Evolutionary conservation across 2,329 filamentous ascomycete genomes (phyloP).

Genomic region (Pseudogymnoascus sp.): DNA sequence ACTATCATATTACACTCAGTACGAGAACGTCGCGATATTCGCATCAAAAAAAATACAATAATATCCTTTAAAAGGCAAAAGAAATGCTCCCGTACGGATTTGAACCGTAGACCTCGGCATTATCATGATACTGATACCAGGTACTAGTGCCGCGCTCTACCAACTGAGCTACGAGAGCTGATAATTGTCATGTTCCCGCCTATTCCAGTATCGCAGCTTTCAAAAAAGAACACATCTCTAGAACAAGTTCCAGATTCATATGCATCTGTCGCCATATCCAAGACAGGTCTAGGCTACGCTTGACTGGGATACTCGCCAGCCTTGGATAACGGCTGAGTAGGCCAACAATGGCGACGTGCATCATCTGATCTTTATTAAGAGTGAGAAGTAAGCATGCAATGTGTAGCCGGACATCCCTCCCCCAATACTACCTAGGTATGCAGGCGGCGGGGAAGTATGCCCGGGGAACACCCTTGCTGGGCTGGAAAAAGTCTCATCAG

Average conservation of each 20-base stretch:
- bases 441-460: neutral
- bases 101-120: constrained; percentile 4
- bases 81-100: neutral
- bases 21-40: too few relatives aligned
- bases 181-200: neutral
- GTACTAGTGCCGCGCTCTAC: constrained; percentile 1
- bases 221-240: neutral
- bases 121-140: neutral
- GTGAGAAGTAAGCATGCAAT: neutral
- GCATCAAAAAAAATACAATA: neutral
- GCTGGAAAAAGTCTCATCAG: neutral
- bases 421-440: neutral
- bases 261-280: neutral
- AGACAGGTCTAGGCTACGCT: neutral
- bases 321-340: neutral
- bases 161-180: constrained; percentile 1
- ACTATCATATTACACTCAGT: too few relatives aligned
- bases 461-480: neutral
- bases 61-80: neutral
- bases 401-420: neutral
- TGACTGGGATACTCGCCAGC: neutral
- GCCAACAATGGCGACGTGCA: neutral
- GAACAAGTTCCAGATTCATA: neutral
- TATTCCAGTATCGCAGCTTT: neutral
- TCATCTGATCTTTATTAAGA: neutral